phyloP scores from a whole-genome alignment of 257 asterid genomes.

The Datura wrightii region DNA sequence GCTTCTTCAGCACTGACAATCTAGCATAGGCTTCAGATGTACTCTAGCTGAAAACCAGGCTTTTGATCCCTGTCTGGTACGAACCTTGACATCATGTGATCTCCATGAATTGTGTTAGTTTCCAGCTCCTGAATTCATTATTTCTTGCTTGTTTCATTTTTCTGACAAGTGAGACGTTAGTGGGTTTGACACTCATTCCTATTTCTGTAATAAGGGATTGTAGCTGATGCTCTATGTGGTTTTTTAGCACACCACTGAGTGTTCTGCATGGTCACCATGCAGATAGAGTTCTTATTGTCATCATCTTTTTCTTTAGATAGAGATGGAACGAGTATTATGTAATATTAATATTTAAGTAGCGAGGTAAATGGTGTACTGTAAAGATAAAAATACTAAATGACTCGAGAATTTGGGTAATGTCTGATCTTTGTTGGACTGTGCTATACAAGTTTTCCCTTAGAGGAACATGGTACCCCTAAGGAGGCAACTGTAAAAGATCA shows the following conservation, averaged over 20 bases:
- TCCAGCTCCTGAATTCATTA: not conserved
- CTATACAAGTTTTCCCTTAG: not conserved
- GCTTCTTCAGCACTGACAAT: conserved; percentile 10
- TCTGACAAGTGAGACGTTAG: not conserved
- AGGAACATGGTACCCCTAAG: not conserved
- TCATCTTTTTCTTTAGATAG: not conserved
- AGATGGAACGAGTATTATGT: not conserved
- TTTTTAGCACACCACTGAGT: not conserved
- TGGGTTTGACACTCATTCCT: not conserved
- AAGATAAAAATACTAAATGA: not conserved
- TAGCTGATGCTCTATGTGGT: not conserved
- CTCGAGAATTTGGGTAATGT: not conserved
- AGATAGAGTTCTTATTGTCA: not conserved
- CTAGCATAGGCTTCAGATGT: not conserved
- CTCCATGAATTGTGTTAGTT: not conserved
- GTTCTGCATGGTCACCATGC: not conserved
- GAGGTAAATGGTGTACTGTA: not conserved
- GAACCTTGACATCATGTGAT: not conserved
- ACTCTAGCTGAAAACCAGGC: not conserved
- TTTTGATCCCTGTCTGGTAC: not conserved
- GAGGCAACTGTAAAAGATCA: not conserved
- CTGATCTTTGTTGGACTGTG: conserved; percentile 24
- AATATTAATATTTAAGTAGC: not conserved
- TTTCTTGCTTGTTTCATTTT: not conserved
- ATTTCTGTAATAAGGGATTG: not conserved